A percentile compares a stretch with the other conserved stretches of the same genome.
These are phyloP conservation scores for Fennellomyces sp. DNA, from an alignment of 371 early-diverging fungal species.

Conservation along the genomic window DNA sequence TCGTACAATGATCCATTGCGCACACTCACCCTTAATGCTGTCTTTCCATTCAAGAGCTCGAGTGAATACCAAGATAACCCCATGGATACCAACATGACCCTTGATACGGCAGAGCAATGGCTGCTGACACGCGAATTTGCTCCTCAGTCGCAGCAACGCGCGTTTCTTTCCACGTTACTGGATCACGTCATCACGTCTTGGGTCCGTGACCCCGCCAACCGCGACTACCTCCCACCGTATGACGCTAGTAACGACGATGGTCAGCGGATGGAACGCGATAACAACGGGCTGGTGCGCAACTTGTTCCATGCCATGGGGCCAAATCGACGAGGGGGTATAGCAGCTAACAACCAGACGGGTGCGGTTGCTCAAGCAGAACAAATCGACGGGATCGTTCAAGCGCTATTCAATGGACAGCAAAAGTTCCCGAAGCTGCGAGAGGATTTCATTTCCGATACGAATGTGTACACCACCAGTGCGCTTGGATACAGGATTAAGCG, in stretches of 20 bases:
- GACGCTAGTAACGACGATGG: slow-evolving; percentile 25
- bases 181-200: slow-evolving; percentile 66
- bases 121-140: slow-evolving; percentile 58
- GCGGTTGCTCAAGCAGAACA: slow-evolving; percentile 12
- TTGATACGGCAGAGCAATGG: slow-evolving; percentile 67
- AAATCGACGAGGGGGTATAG: background rate
- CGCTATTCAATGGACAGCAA: slow-evolving; percentile 16
- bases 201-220: slow-evolving; percentile 54
- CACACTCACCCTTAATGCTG: slow-evolving; percentile 57
- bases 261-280: background rate
- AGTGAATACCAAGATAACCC: slow-evolving; percentile 51
- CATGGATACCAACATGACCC: slow-evolving; percentile 59
- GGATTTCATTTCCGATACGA: background rate
- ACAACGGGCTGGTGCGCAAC: slow-evolving; percentile 22
- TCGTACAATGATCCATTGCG: slow-evolving; percentile 76
- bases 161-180: slow-evolving; percentile 57
- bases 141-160: slow-evolving; percentile 55
- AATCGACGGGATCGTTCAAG: slow-evolving; percentile 25
- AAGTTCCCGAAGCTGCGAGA: background rate
- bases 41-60: slow-evolving; percentile 61
- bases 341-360: background rate
- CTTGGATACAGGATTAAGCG: slow-evolving; percentile 55
- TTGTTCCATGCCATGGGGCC: slow-evolving; percentile 26
- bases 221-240: slow-evolving; percentile 45
- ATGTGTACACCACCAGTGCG: slow-evolving; percentile 32